Evolutionary conservation across 495 filamentous ascomycete genomes (phyloP), one percentile per base, ranked within the genome.

Genomic region (Aspergillus egyptiacus): DNA sequence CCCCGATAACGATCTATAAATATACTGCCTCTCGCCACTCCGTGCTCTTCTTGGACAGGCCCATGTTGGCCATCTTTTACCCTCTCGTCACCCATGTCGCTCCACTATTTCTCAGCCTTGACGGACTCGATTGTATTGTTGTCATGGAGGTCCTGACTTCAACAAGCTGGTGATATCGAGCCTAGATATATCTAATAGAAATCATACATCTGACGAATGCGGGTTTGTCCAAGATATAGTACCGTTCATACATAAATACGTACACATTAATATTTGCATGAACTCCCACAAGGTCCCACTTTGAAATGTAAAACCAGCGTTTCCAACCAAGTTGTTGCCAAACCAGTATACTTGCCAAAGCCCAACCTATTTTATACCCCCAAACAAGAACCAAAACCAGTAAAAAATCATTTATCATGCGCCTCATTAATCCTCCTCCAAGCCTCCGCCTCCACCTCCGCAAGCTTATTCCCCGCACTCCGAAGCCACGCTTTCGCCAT

Each of bases 351-450:
- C 4, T 27, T 5, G 4, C 4, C 24, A 27, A 34, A 31, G n/a
- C 33, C 34, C 34, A 17, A 17, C 15, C 36, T 27, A 32, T n/a
- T 18, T 22, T 14, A 48, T n/a, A 5, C 31, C 13, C 24, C 28
- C 6, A 2, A 38, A 4, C 38, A 47, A 18, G 27, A 45, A 23
- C 28, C 23, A 45, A 11, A 49, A 46, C 10, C 5, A 10, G 18
- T 24, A 51, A 50, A 8, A 19, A 33, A 40, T 28, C 43, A 54
- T 34, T 61, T 54, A 55, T 61, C 64, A 64, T 72, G 69, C 13
- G 60, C 63, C 53, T 66, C 59, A 62, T 82, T 84, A 56, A 84
- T 82, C 61, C 73, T 73, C 67, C 70, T 83, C 84, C 85, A 87
- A n/a, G 86, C 77, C 68, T 82, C 79, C 50, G 72, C 78, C 66